Base-by-base conservation (phyloP, 192 early-diverging fungal genomes). In the Podila horticola region DNA sequence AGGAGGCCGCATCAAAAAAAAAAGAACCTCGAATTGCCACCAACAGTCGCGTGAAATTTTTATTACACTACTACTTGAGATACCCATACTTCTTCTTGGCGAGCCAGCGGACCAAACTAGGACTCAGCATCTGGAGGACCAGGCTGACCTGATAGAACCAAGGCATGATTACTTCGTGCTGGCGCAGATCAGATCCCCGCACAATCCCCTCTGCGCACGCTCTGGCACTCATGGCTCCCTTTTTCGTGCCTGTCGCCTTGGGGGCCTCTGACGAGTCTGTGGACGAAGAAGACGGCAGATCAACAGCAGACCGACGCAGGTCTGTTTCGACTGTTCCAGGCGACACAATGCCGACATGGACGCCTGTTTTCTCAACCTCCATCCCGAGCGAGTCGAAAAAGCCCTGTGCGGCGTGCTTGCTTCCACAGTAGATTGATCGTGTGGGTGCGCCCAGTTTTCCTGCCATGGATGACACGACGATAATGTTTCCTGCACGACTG, bases 331-430 rank as follows among this genome's bases (percentile, higher is more conserved):
- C 94, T 0, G 93, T 93, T 1, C 91, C 94, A 13, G 94, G 94
- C 67, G 90, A 90, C 0, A 87, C 89, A 4, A 94, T 74, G 17
- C 89, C 89, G 7, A 97, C 86, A 33, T 87, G 84, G 11, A 94
- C 87, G 20, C 90, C 90, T 10, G 87, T 83, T 17, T 63, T 59
- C 0, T 76, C 84, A 5, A 95, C 74, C 72, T 97, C 95, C 72
- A 95, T 94, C 2, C 95, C 88, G 36, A 97, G 70, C 7, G 94
- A 85, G 55, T 89, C 86, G 86, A 97, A 95, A 81, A 93, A 97
- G 0, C 94, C 95, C 30, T 91, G 90, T 5, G 94, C 82, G 0
- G 95, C 95, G 69, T 93, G 92, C 59, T 97, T 97, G 61, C 89
- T 90, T 2, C 92, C 91, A 49, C 90, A 87, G 69, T 97, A 97